Base-by-base conservation (phyloP, 768 basidiomycete species). In the Leccinellum luteum region DNA sequence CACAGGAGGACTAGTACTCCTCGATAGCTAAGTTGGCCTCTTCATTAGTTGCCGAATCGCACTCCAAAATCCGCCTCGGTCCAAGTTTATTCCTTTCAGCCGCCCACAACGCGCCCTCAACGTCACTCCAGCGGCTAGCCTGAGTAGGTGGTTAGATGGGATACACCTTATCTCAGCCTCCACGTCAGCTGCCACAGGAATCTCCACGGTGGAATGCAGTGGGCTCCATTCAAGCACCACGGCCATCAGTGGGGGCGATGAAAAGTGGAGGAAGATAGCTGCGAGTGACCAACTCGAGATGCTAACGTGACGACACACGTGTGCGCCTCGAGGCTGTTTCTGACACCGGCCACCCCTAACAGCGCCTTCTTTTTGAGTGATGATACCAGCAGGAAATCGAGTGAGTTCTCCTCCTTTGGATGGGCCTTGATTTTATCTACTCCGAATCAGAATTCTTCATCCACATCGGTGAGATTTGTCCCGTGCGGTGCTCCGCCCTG, bases 401-500 rank as follows among this genome's bases (percentile, higher is more conserved):
- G 27, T 25, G 43, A 31, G 49, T 25, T 27, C 35, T 19, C 41
- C 45, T 41, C 17, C 27, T 49, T 34, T 41, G 48, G 48, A 38
- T 52, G 51, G 17, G 9, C 52, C 17, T 19, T 51, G 32, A 45
- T 34, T 32, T 50, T 53, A 15, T 59, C 43, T 43, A 15, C n/a
- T 28, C 23, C 30, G n/a, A n/a, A 45, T 51, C 48, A 17, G 49
- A 34, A 23, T 23, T 19, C 23, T 45, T 44, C 51, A 21, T 55
- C 27, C 41, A 19, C 31, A 48, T 28, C 31, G 30, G 10, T n/a
- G 48, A 38, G 47, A 44, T 43, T 32, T 25, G n/a, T 23, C 48
- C 50, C 55, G 52, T 44, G 47, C 66, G 69, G 69, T 58, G 51
- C 60, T 65, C 69, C 69, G 68, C 55, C n/a, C 15, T 56, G 23